phyloP scores from a whole-genome alignment of 768 basidiomycete genomes.

The Leucosporidium scottii region DNA sequence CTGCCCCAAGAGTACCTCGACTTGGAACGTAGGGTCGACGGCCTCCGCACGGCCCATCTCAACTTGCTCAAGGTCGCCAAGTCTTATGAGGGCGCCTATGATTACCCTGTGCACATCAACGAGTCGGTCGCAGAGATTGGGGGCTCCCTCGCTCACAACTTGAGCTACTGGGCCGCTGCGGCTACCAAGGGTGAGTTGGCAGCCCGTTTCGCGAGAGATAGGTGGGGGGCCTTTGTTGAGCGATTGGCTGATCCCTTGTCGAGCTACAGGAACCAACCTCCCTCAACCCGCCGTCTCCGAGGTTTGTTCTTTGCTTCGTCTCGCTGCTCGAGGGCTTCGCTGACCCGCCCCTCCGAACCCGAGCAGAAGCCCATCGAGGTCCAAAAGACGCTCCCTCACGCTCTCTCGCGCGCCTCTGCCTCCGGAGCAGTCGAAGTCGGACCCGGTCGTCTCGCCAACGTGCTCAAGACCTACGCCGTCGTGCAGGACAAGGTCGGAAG shows the following conservation, averaged over 20 bases:
- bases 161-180: conserved; percentile 71
- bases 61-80: conserved; percentile 64
- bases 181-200: conserved; percentile 32
- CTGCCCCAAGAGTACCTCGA: conserved; percentile 93
- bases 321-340: neutral
- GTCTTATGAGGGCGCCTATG: conserved; percentile 60
- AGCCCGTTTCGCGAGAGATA: neutral
- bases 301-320: conserved; percentile 25
- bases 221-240: neutral
- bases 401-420: conserved; percentile 73
- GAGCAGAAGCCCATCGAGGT: conserved; percentile 53
- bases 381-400: conserved; percentile 96
- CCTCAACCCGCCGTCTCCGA: conserved; percentile 50
- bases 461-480: conserved; percentile 66
- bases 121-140: conserved; percentile 70
- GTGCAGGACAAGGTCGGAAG: conserved; percentile 77
- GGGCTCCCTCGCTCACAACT: conserved; percentile 60
- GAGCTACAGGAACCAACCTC: conserved; percentile 48
- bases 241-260: neutral
- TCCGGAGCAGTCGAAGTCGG: conserved; percentile 49
- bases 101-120: conserved; percentile 61
- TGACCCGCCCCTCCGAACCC: conserved; percentile 54
- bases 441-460: conserved; percentile 67
- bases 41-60: conserved; percentile 53
- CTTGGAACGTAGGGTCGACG: conserved; percentile 89